phyloP scores from a whole-genome alignment of 1,284 basidiomycete species.

The Gomphus sp. region DNA sequence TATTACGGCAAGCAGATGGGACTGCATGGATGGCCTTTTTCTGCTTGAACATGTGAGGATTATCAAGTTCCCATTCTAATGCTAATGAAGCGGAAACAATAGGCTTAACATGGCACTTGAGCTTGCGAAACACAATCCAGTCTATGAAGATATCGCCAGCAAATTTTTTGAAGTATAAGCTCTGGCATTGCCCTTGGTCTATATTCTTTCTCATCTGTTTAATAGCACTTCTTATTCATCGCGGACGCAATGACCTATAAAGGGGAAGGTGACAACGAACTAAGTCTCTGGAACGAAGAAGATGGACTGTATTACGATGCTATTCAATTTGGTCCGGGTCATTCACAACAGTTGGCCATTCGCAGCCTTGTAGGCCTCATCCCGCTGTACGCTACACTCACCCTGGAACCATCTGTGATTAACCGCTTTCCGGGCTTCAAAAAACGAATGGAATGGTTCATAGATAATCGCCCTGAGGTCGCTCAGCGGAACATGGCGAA shows the following conservation, averaged over 20 bases:
- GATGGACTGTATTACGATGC: conserved; percentile 99
- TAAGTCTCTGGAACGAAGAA: conserved; percentile 90
- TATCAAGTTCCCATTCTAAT: not conserved
- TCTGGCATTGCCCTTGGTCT: not conserved
- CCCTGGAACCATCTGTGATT: conserved; percentile 83
- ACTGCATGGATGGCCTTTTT: conserved; percentile 99
- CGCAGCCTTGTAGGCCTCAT: conserved; percentile 93
- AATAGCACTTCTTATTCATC: conserved; percentile 90
- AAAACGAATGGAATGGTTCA: conserved; percentile 98
- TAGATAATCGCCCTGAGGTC: conserved; percentile 84
- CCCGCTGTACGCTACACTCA: conserved; percentile 90
- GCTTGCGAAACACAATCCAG: conserved; percentile 93
- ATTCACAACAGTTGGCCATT: conserved; percentile 84
- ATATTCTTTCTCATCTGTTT: conserved; percentile 1
- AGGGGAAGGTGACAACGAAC: conserved; percentile 60
- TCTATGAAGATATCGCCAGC: conserved; percentile 99
- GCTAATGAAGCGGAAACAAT: conserved; percentile 5
- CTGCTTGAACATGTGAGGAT: conserved; percentile 80
- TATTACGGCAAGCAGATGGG: conserved; percentile 91
- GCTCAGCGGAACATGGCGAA: conserved; percentile 93
- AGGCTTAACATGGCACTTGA: conserved; percentile 97
- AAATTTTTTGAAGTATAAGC: conserved; percentile 83
- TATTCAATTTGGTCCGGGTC: conserved; percentile 82
- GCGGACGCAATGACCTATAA: conserved; percentile 96
- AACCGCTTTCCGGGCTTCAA: conserved; percentile 95